phyloP scores from a whole-genome alignment of 1,139 yeast species.

The Protomyces macrosporus region DNA sequence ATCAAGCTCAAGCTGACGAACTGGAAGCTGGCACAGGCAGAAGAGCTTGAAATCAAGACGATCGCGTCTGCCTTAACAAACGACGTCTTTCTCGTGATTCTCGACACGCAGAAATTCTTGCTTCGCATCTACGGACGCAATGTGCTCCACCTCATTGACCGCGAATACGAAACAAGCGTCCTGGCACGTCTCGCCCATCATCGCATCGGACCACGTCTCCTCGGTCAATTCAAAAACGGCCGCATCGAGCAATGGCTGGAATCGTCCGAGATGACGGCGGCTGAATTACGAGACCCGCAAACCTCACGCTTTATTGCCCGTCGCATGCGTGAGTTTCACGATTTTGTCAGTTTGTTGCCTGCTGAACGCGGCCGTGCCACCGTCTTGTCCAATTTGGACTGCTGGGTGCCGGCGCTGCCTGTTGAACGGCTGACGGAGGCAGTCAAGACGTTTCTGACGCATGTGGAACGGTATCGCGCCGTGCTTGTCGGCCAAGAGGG shows the following conservation, averaged over 20 bases:
- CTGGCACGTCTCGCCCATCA: conserved; percentile 67
- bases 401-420: conserved; percentile 59
- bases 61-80: conserved; percentile 78
- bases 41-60: conserved; percentile 21
- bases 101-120: conserved; percentile 43
- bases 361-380: conserved; percentile 56
- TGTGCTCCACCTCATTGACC: conserved; percentile 77
- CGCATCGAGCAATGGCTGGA: conserved; percentile 87
- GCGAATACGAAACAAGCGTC: conserved; percentile 70
- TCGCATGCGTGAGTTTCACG: conserved; percentile 92
- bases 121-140: conserved; percentile 88
- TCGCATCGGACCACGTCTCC: conserved; percentile 78
- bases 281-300: conserved; percentile 67
- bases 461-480: conserved; percentile 49
- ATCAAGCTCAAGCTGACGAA: conserved; percentile 16
- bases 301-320: conserved; percentile 83
- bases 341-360: conserved; percentile 60
- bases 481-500: conserved; percentile 47
- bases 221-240: conserved; percentile 88
- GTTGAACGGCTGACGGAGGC: not conserved
- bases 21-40: conserved; percentile 21
- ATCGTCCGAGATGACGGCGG: conserved; percentile 65
- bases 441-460: conserved; percentile 43
- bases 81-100: conserved; percentile 64
- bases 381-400: conserved; percentile 52